Base-by-base conservation (phyloP, 2,329 filamentous ascomycete genomes). In the Ceratocystis papillata region DNA sequence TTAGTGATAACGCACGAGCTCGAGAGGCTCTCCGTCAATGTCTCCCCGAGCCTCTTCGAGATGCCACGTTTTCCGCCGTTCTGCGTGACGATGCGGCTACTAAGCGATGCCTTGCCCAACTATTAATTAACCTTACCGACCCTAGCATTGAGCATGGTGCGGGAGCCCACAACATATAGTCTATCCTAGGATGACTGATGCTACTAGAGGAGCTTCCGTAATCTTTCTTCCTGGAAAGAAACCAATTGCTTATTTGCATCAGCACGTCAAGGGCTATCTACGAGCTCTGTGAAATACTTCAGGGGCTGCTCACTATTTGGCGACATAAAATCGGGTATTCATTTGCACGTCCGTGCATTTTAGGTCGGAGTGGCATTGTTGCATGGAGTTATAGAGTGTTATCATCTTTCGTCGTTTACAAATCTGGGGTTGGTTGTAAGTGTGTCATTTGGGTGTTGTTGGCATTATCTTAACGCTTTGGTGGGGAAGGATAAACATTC, bases 21-120 rank as follows among this genome's bases (percentile, higher is more conserved):
- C 88, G 94, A 41, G 94, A 99, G 76, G 94, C 94, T 59, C 83
- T 99, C 25, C 86, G 94, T 53, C 94, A 99, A 76, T 99, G 94
- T 73, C 87, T 99, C 12, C 94, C 94, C 0, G 94, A 99, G 73
- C 94, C 94, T n/a, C 86, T 99, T n/a, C 88, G 94, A 61, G 94
- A 99, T 75, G 92, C 93, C 6, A 99, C 94, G 1, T 99, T 99
- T 75, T 96, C 91, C 7, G 93, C 92, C 0, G 94, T 99, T 57
- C 86, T 99, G 44, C 89, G 94, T 67, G 94, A 99, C 73, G 94
- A 99, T 73, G 94, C 94, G 15, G 94, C 94, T 1, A 99, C 94
- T 0, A 99, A 99, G 80, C 87, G 94, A 67, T 99, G 94, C 76
- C 86, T 99, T 44, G 90, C 92, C n/a, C 94, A 97, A 77, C 85